These are phyloP conservation scores for Hygrophorus pudorinus DNA, from an alignment of 768 basidiomycete genomes.

Conservation along the genomic window DNA sequence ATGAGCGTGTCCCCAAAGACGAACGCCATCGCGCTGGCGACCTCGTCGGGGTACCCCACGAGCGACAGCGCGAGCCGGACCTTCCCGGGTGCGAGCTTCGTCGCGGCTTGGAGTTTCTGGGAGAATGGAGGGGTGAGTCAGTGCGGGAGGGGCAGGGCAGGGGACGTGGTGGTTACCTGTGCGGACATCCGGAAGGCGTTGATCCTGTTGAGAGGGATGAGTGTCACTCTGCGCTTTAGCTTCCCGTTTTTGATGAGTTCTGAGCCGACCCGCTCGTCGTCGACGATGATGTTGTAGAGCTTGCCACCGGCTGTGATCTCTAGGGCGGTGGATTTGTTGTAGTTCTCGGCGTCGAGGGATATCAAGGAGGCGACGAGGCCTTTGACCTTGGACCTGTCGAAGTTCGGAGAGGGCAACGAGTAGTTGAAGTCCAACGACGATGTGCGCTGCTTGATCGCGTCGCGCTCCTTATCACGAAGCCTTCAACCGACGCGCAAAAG, in stretches of 20 bases:
- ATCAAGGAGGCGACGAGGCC: slow-evolving; percentile 90
- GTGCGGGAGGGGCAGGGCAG: background rate
- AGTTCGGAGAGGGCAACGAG: slow-evolving; percentile 60
- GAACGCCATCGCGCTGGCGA: slow-evolving; percentile 82
- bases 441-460: slow-evolving; percentile 54
- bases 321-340: slow-evolving; percentile 77
- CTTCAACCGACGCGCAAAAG: slow-evolving; percentile 6
- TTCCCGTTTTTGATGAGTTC: slow-evolving; percentile 64
- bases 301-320: slow-evolving; percentile 88
- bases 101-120: slow-evolving; percentile 71
- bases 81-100: slow-evolving; percentile 65
- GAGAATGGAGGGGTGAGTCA: background rate
- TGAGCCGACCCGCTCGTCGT: slow-evolving; percentile 83
- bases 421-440: slow-evolving; percentile 80
- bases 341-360: slow-evolving; percentile 56
- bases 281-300: slow-evolving; percentile 89
- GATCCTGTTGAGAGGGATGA: slow-evolving; percentile 93
- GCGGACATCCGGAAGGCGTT: slow-evolving; percentile 38
- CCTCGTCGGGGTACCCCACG: slow-evolving; percentile 71
- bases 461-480: slow-evolving; percentile 62
- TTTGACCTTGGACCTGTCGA: slow-evolving; percentile 81
- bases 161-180: slow-evolving; percentile 32
- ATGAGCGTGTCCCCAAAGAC: slow-evolving; percentile 92
- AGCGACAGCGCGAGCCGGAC: slow-evolving; percentile 84
- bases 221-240: slow-evolving; percentile 81